Evolutionary conservation across 2,329 filamentous ascomycete species (phyloP).

Genomic region (Parafenestella ontariensis): DNA sequence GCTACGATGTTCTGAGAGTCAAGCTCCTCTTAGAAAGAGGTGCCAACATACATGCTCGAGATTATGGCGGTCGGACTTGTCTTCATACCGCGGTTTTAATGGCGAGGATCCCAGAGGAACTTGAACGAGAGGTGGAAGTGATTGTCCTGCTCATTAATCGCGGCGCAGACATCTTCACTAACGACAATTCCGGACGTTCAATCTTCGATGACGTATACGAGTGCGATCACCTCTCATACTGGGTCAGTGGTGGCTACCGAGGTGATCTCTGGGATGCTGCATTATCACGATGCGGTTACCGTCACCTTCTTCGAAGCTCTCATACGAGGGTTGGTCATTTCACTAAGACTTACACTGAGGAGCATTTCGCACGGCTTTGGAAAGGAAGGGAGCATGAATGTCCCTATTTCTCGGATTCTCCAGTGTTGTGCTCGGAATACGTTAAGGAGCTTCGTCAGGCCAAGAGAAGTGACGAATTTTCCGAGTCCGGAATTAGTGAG

Average conservation of each 20-base stretch:
- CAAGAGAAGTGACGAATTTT: too few species aligned
- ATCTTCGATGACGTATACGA: conserved; percentile 2
- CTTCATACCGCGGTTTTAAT: conserved; percentile 1
- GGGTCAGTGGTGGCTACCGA: neutral
- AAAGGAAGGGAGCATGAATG: neutral
- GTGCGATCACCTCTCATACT: neutral
- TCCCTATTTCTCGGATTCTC: neutral
- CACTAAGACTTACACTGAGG: neutral
- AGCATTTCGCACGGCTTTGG: neutral
- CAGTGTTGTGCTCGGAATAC: neutral
- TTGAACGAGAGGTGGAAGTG: too few species aligned
- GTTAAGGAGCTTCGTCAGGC: too few species aligned
- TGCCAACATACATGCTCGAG: conserved; percentile 6
- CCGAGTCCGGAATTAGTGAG: too few species aligned
- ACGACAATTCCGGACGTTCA: neutral
- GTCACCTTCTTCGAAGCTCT: neutral
- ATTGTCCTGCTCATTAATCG: conserved; percentile 3
- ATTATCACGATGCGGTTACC: neutral
- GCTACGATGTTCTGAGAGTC: neutral
- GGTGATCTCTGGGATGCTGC: conserved; percentile 10
- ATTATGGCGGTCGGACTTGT: neutral
- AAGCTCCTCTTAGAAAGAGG: conserved; percentile 2
- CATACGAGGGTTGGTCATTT: neutral
- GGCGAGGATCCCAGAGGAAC: too few species aligned
- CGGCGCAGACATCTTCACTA: conserved; percentile 4